Conservation (phyloP, 768 basidiomycete species). For the Pholiota molesta region DNA sequence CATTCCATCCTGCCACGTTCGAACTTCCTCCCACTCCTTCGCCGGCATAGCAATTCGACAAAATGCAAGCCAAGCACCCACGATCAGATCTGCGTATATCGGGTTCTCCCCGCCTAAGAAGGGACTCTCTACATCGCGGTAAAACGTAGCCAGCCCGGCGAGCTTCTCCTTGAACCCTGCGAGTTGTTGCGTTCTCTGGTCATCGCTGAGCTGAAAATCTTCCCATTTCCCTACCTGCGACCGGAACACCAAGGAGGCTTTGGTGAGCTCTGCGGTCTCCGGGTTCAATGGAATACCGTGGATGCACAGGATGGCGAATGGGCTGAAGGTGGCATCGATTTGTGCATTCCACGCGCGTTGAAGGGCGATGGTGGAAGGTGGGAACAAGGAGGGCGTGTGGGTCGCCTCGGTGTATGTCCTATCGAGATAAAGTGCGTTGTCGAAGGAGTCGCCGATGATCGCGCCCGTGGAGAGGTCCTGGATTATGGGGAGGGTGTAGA, state of each 20-base stretch:
- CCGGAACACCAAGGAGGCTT: not conserved
- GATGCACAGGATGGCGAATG: not conserved
- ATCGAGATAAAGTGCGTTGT: conserved; percentile 49
- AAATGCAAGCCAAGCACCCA: not conserved
- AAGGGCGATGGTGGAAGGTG: conserved; percentile 31
- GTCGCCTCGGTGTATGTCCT: conserved; percentile 34
- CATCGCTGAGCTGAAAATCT: not conserved
- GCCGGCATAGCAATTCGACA: not conserved
- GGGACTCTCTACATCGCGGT: not conserved
- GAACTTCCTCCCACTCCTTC: not conserved
- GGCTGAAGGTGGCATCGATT: not conserved
- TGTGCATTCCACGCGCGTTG: conserved; percentile 28
- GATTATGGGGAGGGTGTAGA: conserved; percentile 47
- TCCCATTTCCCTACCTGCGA: not conserved
- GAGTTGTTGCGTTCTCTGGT: not conserved
- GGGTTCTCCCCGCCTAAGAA: not conserved
- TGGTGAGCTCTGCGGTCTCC: not conserved
- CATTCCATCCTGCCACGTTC: not conserved
- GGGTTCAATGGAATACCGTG: not conserved
- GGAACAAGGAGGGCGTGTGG: conserved; percentile 34
- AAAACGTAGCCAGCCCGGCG: not conserved
- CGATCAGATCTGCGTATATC: not conserved
- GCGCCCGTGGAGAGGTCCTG: conserved; percentile 41
- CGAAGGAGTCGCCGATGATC: conserved; percentile 37
- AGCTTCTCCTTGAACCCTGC: not conserved